Base-by-base conservation (phyloP, 495 filamentous ascomycete species). In the Penicillium egyptiacum region DNA sequence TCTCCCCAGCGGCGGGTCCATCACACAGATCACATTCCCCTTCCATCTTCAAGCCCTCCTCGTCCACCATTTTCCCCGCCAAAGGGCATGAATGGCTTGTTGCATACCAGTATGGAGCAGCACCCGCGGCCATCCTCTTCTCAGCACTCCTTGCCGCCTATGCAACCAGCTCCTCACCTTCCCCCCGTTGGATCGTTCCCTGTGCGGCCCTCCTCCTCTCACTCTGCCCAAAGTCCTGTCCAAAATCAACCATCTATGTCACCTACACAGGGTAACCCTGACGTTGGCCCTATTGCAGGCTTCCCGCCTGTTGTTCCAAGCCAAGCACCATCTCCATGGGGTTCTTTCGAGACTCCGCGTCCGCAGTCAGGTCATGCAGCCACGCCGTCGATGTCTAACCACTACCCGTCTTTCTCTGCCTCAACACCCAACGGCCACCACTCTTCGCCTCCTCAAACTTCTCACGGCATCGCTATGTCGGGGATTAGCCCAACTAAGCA, bases 401-500 rank as follows among this genome's bases (percentile, higher is more conserved):
- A 64, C 30, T 66, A 71, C 39, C 61, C 67, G 16, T 70, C 70
- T 10, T 69, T 75, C 45, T 69, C 73, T 28, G 67, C 70, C 39
- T 25, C 67, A 25, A 70, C 73, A 11, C 59, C 73, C 28, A 70
- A 70, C 53, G 65, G 70, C 61, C 70, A 72, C 49, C 69, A 73
- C 35, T 77, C 75, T 7, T 74, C 75, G 11, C 69, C 77, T 41
- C 74, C 74, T 11, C 79, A 76, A 17, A 75, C 72, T 40, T 73
- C 79, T 57, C 66, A 83, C 78, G 81, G 81, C 51, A 78, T 88
- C 41, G 60, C 76, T 22, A 72, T 77, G 39, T 86, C 83, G 5
- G 89, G 89, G 6, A 71, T 91, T 35, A 92, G 90, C 17, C 90
- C 90, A 5, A 87, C 81, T 40, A 95, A 95, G 66, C 86, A 91